Conservation (phyloP, 768 basidiomycete genomes). For the Serendipita indica region DNA sequence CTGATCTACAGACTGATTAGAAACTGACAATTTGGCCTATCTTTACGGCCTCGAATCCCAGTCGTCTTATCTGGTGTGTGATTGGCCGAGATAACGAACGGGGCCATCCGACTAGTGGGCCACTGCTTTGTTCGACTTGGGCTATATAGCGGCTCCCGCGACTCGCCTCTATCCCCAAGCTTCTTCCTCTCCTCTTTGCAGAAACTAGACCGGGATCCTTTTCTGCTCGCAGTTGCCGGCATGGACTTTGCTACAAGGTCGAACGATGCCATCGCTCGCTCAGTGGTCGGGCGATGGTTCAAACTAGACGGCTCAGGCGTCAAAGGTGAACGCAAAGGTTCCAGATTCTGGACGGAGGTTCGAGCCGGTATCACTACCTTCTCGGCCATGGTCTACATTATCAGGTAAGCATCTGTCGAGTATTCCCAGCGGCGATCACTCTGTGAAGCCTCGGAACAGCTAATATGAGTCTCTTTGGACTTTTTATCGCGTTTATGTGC, state of each 20-base stretch:
- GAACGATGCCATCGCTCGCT: slow-evolving; percentile 26
- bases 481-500: slow-evolving; percentile 25
- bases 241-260: not conserved
- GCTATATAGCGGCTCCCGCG: not conserved
- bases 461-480: too few species aligned
- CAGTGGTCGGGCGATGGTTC: slow-evolving; percentile 48
- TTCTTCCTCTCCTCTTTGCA: not conserved
- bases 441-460: slow-evolving; percentile 13
- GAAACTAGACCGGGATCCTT: too few species aligned
- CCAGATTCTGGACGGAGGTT: slow-evolving; percentile 33
- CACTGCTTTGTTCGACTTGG: too few species aligned
- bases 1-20: too few species aligned
- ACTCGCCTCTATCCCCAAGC: not conserved
- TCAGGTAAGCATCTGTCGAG: not conserved
- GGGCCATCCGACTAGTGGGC: too few species aligned
- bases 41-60: too few species aligned
- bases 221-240: not conserved
- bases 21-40: too few species aligned
- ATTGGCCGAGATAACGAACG: too few species aligned
- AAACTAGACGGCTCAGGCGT: slow-evolving; percentile 57
- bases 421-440: not conserved
- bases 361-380: slow-evolving; percentile 20
- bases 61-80: too few species aligned
- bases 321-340: slow-evolving; percentile 44
- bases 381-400: slow-evolving; percentile 26